These are phyloP conservation scores for Gracilaria gracilis DNA, from an alignment of 23 red algal genomes.

Conservation along the genomic window DNA sequence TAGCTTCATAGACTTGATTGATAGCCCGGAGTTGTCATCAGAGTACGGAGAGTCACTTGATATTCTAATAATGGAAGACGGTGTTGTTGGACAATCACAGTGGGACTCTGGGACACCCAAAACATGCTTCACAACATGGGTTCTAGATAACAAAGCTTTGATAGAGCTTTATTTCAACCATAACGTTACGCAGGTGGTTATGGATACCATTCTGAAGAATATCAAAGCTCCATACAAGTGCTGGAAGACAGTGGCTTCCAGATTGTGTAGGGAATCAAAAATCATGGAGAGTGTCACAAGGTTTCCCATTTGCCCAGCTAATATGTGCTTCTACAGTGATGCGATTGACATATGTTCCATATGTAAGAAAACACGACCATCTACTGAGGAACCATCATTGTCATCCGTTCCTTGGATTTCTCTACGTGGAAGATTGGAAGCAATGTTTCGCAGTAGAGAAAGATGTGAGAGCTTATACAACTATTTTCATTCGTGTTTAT, in stretches of 20 bases:
- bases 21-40: too few relatives aligned
- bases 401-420: not conserved
- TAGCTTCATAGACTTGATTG: too few relatives aligned
- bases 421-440: not conserved
- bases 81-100: too few relatives aligned
- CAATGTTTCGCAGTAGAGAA: not conserved
- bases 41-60: too few relatives aligned
- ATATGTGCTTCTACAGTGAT: conserved; percentile 17
- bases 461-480: not conserved
- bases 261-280: not conserved
- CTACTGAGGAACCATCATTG: not conserved
- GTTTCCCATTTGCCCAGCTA: not conserved
- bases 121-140: not conserved
- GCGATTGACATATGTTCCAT: not conserved
- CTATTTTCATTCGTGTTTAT: not conserved
- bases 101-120: too few relatives aligned
- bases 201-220: conserved; percentile 7
- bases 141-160: not conserved
- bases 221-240: conserved; percentile 6
- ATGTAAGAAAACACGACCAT: not conserved
- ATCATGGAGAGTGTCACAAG: not conserved
- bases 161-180: conserved; percentile 14
- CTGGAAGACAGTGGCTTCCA: not conserved
- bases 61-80: too few relatives aligned
- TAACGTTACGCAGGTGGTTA: conserved; percentile 3